Percentiles rank a stretch among this genome's conserved stretches.
phyloP scores from a whole-genome alignment of 2,329 filamentous ascomycete species.

The Calcarisporium arbuscula region DNA sequence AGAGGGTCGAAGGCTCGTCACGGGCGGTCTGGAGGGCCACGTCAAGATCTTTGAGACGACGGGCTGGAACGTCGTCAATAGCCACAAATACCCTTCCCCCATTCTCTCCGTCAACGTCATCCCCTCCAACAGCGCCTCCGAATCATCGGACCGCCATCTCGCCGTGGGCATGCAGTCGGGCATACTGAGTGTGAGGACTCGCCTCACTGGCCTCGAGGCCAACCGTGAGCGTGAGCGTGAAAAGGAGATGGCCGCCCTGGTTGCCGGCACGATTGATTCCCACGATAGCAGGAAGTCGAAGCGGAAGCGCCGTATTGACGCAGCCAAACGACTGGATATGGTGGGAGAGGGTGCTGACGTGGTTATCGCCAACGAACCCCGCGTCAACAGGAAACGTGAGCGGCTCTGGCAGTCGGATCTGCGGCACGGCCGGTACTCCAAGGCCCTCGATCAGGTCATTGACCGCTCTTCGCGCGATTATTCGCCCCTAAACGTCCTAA shows the following conservation, averaged over 20 bases:
- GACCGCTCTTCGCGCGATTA: slow-evolving; percentile 44
- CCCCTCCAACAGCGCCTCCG: slow-evolving; percentile 25
- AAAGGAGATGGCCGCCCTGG: slow-evolving; percentile 76
- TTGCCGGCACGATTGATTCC: slow-evolving; percentile 70
- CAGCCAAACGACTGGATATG: slow-evolving; percentile 60
- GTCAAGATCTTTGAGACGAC: slow-evolving; percentile 95
- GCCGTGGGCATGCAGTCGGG: slow-evolving; percentile 94
- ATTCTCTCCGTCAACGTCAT: slow-evolving; percentile 80
- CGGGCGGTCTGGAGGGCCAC: slow-evolving; percentile 87
- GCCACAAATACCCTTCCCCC: slow-evolving; percentile 86
- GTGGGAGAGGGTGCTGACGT: slow-evolving; percentile 82
- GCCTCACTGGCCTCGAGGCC: slow-evolving; percentile 79
- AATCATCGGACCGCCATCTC: slow-evolving; percentile 79
- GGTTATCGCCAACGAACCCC: slow-evolving; percentile 69
- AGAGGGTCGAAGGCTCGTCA: slow-evolving; percentile 72
- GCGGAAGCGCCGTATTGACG: slow-evolving; percentile 52
- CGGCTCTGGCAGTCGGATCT: slow-evolving; percentile 76
- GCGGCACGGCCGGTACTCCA: slow-evolving; percentile 68
- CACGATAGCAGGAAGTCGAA: slow-evolving; percentile 68
- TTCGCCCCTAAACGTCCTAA: slow-evolving; percentile 59
- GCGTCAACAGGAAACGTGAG: slow-evolving; percentile 48
- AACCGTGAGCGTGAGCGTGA: slow-evolving; percentile 67
- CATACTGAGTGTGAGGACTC: slow-evolving; percentile 81
- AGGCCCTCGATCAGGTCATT: slow-evolving; percentile 75
- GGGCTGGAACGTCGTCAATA: slow-evolving; percentile 93